Conservation (phyloP, 495 filamentous ascomycete species). For the Letharia lupina region DNA sequence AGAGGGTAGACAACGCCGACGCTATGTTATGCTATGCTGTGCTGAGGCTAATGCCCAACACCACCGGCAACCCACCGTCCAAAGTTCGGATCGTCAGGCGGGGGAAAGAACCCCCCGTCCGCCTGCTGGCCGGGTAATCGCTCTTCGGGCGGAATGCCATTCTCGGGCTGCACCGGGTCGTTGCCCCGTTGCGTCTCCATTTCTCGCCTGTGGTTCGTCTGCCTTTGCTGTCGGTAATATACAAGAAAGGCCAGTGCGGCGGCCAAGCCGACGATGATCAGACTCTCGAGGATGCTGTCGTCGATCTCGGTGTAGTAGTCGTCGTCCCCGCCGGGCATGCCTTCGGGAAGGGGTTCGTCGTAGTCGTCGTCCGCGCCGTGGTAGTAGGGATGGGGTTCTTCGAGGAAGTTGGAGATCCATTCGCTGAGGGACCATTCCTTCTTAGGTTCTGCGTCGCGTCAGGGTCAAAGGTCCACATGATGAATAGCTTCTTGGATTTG, state of each 20-base stretch:
- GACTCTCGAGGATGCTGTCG: conserved; percentile 69
- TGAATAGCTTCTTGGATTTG: background rate
- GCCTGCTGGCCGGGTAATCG: conserved; percentile 32
- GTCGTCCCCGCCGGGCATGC: conserved; percentile 46
- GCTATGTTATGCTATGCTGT: conserved; percentile 10
- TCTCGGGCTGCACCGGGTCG: background rate
- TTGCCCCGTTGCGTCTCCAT: conserved; percentile 35
- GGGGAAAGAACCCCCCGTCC: conserved; percentile 63
- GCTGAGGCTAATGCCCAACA: conserved; percentile 54
- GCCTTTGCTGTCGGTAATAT: conserved; percentile 73
- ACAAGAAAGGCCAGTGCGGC: conserved; percentile 68
- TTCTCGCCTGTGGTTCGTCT: conserved; percentile 43
- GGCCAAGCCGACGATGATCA: conserved; percentile 72
- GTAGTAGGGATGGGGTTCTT: conserved; percentile 39
- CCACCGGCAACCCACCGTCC: conserved; percentile 67
- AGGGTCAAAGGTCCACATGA: background rate
- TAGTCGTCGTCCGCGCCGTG: conserved; percentile 49
- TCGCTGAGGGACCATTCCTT: conserved; percentile 69
- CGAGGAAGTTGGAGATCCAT: conserved; percentile 75
- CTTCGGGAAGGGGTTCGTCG: conserved; percentile 42
- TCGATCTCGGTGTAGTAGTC: conserved; percentile 66
- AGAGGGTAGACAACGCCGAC: background rate
- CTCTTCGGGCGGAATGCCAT: conserved; percentile 28
- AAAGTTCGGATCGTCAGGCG: conserved; percentile 63
- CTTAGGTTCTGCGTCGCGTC: conserved; percentile 42